phyloP scores from a whole-genome alignment of 352 stramenopile genomes.

The Plasmopara muralis region DNA sequence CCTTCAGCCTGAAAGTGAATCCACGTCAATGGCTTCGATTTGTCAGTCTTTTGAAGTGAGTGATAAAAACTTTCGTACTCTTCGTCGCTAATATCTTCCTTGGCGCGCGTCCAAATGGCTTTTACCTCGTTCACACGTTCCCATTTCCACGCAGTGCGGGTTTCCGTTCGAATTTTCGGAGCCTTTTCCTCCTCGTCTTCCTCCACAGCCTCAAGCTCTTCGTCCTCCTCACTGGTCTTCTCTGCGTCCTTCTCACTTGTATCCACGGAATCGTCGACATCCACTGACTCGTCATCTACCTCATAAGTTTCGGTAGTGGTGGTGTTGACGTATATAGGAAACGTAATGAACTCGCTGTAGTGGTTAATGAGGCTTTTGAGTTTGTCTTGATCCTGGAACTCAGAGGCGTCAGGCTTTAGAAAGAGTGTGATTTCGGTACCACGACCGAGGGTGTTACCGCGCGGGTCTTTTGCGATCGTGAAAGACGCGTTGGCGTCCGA shows the following conservation, averaged over 20 bases:
- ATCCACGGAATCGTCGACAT: conserved; percentile 41
- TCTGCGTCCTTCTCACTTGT: conserved; percentile 44
- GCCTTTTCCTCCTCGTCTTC: conserved; percentile 46
- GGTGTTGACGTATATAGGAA: conserved; percentile 98
- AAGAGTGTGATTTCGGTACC: conserved; percentile 99
- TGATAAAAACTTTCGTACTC: conserved; percentile 99
- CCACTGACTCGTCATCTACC: conserved; percentile 80
- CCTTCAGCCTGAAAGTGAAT: conserved; percentile 99
- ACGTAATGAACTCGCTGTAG: conserved; percentile 99
- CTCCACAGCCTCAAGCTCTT: conserved; percentile 75
- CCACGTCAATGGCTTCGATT: conserved; percentile 90
- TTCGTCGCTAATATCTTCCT: conserved; percentile 95
- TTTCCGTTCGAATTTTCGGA: conserved; percentile 87
- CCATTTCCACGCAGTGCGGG: conserved; percentile 93
- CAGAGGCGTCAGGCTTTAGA: conserved; percentile 96
- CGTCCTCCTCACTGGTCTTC: conserved; percentile 32
- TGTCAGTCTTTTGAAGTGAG: conserved; percentile 87
- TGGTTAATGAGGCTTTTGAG: conserved; percentile 93
- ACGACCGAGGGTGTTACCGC: conserved; percentile 92
- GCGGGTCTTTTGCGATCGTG: conserved; percentile 93
- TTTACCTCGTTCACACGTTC: conserved; percentile 95
- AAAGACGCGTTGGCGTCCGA: conserved; percentile 96
- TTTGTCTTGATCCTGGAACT: conserved; percentile 93
- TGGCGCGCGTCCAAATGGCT: conserved; percentile 96
- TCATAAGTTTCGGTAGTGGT: conserved; percentile 89